Percentiles rank a stretch among this genome's conserved stretches.
Evolutionary conservation across 2,329 filamentous ascomycete species (phyloP).

Genomic region (Sarocladium oryzae): DNA sequence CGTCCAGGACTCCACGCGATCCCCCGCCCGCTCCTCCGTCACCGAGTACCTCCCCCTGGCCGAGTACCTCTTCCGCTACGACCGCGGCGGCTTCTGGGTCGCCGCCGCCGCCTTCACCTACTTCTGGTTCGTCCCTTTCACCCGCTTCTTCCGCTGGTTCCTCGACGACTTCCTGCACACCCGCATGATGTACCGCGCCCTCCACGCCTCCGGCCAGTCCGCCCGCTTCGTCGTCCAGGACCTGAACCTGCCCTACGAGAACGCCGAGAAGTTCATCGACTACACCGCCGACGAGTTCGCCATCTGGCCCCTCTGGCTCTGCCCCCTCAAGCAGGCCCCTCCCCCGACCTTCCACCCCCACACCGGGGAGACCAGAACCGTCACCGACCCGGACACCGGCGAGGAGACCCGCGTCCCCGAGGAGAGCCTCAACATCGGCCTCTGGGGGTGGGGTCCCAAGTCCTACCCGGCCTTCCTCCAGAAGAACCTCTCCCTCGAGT

Average conservation of each 20-base stretch:
- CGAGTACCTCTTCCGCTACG: slow-evolving; percentile 72
- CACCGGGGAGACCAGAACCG: slow-evolving; percentile 28
- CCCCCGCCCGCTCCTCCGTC: slow-evolving; percentile 18
- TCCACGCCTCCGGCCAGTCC: slow-evolving; percentile 61
- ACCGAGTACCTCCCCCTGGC: slow-evolving; percentile 58
- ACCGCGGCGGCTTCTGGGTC: slow-evolving; percentile 71
- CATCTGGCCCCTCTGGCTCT: slow-evolving; percentile 58
- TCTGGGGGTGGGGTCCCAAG: slow-evolving; percentile 72
- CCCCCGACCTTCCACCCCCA: slow-evolving; percentile 52
- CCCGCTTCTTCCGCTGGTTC: slow-evolving; percentile 56
- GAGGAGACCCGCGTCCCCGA: slow-evolving; percentile 16
- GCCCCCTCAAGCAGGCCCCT: slow-evolving; percentile 42
- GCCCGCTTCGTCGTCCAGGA: slow-evolving; percentile 64
- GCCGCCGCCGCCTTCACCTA: slow-evolving; percentile 60
- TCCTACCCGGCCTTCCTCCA: slow-evolving; percentile 53
- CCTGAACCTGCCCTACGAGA: slow-evolving; percentile 50
- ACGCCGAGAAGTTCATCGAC: slow-evolving; percentile 46
- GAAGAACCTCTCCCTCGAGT: slow-evolving; percentile 66
- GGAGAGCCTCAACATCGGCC: slow-evolving; percentile 56
- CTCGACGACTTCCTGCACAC: slow-evolving; percentile 69
- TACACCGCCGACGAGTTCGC: slow-evolving; percentile 43
- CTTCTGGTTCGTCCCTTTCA: slow-evolving; percentile 60
- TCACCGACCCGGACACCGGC: slow-evolving; percentile 11
- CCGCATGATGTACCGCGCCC: slow-evolving; percentile 65
- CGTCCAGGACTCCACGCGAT: slow-evolving; percentile 38